phyloP scores from a whole-genome alignment of 257 asterid genomes.

The Solanum lycopersicoides region DNA sequence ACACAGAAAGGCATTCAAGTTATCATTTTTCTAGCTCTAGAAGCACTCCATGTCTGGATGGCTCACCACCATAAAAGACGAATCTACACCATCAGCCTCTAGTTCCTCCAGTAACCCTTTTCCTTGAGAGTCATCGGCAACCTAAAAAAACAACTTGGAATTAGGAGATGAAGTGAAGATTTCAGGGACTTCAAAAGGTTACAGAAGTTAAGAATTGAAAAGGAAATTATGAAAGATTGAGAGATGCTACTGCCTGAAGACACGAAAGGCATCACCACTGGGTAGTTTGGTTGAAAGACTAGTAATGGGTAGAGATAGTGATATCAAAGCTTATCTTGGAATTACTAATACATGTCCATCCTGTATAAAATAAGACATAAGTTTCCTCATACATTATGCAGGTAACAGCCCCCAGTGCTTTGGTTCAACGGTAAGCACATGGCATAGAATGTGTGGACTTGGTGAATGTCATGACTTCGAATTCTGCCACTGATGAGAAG shows the following conservation, averaged over 20 bases:
- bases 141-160: slow-evolving; percentile 23
- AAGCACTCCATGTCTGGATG: not conserved
- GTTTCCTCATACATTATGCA: not conserved
- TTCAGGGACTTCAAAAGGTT: not conserved
- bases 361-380: not conserved
- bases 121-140: slow-evolving; percentile 91
- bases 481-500: not conserved
- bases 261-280: not conserved
- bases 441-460: not conserved
- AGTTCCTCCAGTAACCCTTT: slow-evolving; percentile 78
- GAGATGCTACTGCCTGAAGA: too few relatives aligned
- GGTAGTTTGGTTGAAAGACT: not conserved
- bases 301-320: not conserved
- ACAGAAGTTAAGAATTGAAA: not conserved
- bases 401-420: not conserved
- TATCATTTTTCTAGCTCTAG: not conserved
- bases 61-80: slow-evolving; percentile 68
- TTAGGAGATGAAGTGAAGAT: not conserved
- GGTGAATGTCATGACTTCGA: not conserved
- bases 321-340: not conserved
- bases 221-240: not conserved
- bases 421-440: not conserved
- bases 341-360: not conserved
- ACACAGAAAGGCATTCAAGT: not conserved
- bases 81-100: slow-evolving; percentile 76